Evolutionary conservation across 2,329 filamentous ascomycete genomes (phyloP), one percentile per base, ranked within the genome.

Genomic region (Arthrobotrys entomopaga): DNA sequence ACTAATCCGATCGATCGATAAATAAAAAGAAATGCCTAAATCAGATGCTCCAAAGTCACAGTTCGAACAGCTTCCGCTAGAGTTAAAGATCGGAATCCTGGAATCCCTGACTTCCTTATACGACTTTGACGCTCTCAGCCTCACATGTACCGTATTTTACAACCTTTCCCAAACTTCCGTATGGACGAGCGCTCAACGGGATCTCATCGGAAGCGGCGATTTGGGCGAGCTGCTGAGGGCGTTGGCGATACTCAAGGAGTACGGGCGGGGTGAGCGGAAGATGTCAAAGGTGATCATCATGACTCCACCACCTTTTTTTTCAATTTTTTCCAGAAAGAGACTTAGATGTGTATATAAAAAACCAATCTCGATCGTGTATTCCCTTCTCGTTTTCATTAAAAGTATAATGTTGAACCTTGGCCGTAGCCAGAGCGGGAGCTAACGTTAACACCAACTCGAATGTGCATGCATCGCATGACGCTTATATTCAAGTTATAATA

Each of bases 61-160:
- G 0, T 13, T 67, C 1, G 64, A 67, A 16, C 29, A 38, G 11
- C 48, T 67, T 10, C 64, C 64, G 29, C 24, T 67, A 2, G 56
- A 59, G 11, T 7, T 67, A 6, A 67, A 67, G 29, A 26, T 67
- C 54, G 64, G 53, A 24, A 67, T 67, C 11, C 1, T 54, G 1
- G 34, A 43, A 8, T 53, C 20, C 2, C 26, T 60, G 8, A 38
- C 50, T 15, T 67, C 64, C 11, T 24, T 67, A 5, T 67, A 67
- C 22, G 64, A 67, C 22, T 16, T 60, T 15, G 64, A 67, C 50
- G 34, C 54, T 8, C 10, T 67, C 13, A 43, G 54, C 1, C 48
- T 60, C 5, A 53, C 29, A 6, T 67, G 64, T 11, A 34, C 34
- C 10, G 24, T 26, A 22, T 67, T 67, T 22, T 54, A 60, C 24